Evolutionary conservation across 2,329 filamentous ascomycete genomes (phyloP), one percentile per base, ranked within the genome.

Genomic region (Aspergillus caelatus): DNA sequence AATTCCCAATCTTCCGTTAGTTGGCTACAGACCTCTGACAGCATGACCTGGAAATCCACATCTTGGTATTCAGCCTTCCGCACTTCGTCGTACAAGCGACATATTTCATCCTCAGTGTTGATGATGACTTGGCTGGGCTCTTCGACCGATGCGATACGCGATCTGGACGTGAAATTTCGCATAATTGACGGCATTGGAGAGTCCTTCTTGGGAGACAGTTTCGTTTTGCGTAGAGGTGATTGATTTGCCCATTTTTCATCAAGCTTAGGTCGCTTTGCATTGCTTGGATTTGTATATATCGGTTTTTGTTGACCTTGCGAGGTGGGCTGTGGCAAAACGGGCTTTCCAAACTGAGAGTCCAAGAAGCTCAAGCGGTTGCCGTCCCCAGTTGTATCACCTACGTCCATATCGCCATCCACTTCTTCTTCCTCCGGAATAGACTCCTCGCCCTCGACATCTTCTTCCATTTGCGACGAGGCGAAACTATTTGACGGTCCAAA

Each of bases 121-220:
- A 96, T 79, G 53, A 97, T 87, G 23, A 96, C 77, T 53, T 89
- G 84, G 64, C 90, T 87, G 1, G 89, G 81, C 77, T 97, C 94
- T 5, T 83, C 83, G 53, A 96, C 81, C 21, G 79, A 72, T 1
- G 91, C 87, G 39, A 85, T 81, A 41, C 85, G 85, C 50, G 78
- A 84, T 76, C 74, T 86, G 74, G 76, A 81, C 74, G 82, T 89
- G 11, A 94, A 78, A 65, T 90, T 89, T 74, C 90, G 91, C 34
- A 92, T 91, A 63, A 96, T 87, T 8, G 85, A 81, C 4, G 88
- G 85, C 71, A 93, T 91, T 52, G 88, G 86, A 58, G 89, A 88
- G 10, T 88, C 84, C 55, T 84, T 84, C 66, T 80, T 80, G 43
- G 72, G 76, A 12, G 71, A 75, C 19, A 78, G 67, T 52, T 72